Evolutionary conservation across 139 green algal genomes (phyloP), one percentile per base, ranked within the genome.

Genomic region (Monoraphidium neglectum): DNA sequence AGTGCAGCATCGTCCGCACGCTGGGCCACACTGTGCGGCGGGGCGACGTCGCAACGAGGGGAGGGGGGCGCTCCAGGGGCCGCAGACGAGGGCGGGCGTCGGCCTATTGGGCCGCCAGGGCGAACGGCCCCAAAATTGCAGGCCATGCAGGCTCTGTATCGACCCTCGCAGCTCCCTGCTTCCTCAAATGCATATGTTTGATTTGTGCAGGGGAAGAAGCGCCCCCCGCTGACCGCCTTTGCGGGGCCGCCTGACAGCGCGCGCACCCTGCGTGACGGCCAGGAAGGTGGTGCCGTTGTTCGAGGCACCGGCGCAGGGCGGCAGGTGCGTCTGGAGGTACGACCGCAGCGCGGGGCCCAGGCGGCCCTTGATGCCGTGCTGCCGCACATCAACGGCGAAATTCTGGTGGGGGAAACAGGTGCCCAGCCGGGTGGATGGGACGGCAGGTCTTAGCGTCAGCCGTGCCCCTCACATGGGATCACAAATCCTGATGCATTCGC

Each of bases 271-370:
- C 26, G 66, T 72, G 0, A 59, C 66, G 4, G 66, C 66, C 6
- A 72, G 43, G 66, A 72, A 72, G 43, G 66, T 72, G 28, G 18
- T 72, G 66, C 66, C 66, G 28, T 72, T 28, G 43, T 43, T 60
- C 38, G 59, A 43, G 37, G 40, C 8, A 16, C 59, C 40, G 4
- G 66, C 66, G 33, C 59, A 16, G n/a, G 30, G 23, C 8, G 66
- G 66, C 43, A 72, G 66, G 66, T 72, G 53, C 15, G 40, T 28
- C 43, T 72, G 40, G 40, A 72, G 43, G 66, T 60, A 72, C 24
- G 6, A 4, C 24, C 66, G 40, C 66, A 72, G 43, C 66, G 59
- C 66, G 8, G 59, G 32, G 43, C 66, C 66, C 43, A 72, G 66
- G 4, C 66, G 66, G 26, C 66, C 66, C 6, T 60, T 36, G 24